phyloP scores from a whole-genome alignment of 2,329 filamentous ascomycete species.

The Parastagonospora avenae region DNA sequence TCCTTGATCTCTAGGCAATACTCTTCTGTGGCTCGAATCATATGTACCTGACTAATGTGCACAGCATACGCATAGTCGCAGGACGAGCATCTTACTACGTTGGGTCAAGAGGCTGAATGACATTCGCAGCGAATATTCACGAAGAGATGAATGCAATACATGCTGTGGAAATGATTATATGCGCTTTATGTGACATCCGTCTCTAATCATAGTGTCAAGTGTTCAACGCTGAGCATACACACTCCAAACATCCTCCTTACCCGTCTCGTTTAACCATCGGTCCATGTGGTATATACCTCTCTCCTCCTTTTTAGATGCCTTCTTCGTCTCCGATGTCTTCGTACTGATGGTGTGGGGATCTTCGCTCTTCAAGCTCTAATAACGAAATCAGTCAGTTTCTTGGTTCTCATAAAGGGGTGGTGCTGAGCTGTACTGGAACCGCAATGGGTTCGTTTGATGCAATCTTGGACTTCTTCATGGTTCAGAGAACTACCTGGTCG shows the following conservation, averaged over 20 bases:
- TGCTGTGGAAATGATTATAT: neutral
- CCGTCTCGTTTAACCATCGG: neutral
- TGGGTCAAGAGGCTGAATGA: too few relatives aligned
- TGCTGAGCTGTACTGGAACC: neutral
- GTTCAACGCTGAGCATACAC: neutral
- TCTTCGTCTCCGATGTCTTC: neutral
- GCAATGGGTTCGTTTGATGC: neutral
- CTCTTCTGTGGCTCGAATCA: too few relatives aligned
- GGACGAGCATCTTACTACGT: too few relatives aligned
- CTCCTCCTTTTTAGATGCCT: neutral
- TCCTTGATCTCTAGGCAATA: too few relatives aligned
- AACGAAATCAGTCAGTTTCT: neutral
- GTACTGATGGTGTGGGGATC: neutral
- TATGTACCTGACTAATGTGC: too few relatives aligned
- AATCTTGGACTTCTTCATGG: neutral
- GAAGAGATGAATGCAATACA: too few relatives aligned
- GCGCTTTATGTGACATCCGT: neutral
- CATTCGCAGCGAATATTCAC: too few relatives aligned
- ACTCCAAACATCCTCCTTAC: constrained; percentile 1
- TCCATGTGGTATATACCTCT: neutral
- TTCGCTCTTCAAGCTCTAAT: neutral
- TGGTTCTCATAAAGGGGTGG: neutral
- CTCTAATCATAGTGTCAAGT: neutral
- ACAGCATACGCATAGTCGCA: too few relatives aligned
- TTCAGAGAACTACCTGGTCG: neutral